Conservation (phyloP, 106 monocot species). For the Dendrobium officinale region DNA sequence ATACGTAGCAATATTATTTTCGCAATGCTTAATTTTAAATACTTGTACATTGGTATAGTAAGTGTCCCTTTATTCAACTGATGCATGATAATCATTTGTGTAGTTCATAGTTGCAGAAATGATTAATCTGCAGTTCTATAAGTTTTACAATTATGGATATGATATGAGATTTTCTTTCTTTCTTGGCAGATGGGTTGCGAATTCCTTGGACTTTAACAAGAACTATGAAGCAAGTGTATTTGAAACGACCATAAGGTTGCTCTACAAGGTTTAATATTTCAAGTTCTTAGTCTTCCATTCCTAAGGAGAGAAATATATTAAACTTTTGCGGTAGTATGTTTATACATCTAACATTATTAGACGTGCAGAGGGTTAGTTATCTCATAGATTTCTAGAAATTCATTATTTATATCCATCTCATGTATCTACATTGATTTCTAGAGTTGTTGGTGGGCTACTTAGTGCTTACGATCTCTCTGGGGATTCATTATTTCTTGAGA, state of each 20-base stretch:
- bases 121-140: neutral
- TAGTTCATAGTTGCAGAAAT: neutral
- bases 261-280: conserved; percentile 22
- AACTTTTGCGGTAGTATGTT: neutral
- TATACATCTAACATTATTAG: neutral
- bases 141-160: neutral
- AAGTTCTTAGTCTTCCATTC: conserved; percentile 10
- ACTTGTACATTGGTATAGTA: neutral
- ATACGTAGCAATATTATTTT: neutral
- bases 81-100: neutral
- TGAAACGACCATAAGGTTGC: conserved; percentile 68
- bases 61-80: neutral
- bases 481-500: conserved; percentile 52
- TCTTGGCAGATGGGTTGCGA: conserved; percentile 49
- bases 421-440: conserved; percentile 11
- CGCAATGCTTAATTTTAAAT: neutral
- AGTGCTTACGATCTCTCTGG: conserved; percentile 66
- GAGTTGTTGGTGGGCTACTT: conserved; percentile 62
- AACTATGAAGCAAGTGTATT: conserved; percentile 67
- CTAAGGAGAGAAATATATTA: neutral
- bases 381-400: neutral
- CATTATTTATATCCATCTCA: neutral
- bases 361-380: neutral
- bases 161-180: neutral
- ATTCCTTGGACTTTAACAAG: conserved; percentile 63